phyloP scores from a whole-genome alignment of 139 green algal species.

The Diplosphaera chodatii region DNA sequence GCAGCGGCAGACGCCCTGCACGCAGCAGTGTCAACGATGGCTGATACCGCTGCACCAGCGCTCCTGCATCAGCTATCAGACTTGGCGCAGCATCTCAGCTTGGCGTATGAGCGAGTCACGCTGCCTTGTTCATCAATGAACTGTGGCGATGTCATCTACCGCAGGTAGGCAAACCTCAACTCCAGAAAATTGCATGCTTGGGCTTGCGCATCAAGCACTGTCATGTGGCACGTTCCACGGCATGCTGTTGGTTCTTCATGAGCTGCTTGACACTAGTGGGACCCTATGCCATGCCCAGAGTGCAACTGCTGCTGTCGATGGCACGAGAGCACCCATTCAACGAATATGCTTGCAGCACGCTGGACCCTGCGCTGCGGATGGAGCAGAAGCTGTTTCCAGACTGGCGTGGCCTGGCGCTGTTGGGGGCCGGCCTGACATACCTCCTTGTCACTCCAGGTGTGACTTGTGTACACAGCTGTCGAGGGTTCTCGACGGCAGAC shows the following conservation, averaged over 20 bases:
- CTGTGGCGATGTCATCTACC: constrained; percentile 79
- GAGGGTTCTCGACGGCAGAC: too few relatives aligned
- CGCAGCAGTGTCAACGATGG: not conserved
- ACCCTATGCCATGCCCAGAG: too few relatives aligned
- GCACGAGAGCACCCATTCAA: too few relatives aligned
- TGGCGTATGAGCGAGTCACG: constrained; percentile 72
- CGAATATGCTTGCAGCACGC: constrained; percentile 70
- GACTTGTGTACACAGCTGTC: not conserved
- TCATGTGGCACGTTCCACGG: too few relatives aligned
- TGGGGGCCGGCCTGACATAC: constrained; percentile 47
- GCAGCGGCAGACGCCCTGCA: not conserved
- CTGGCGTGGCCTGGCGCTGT: constrained; percentile 44
- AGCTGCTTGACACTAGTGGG: too few relatives aligned
- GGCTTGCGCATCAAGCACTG: too few relatives aligned
- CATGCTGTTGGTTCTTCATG: too few relatives aligned
- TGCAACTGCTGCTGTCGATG: too few relatives aligned
- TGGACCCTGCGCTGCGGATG: constrained; percentile 75
- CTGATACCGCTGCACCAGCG: too few relatives aligned
- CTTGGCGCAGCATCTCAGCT: constrained; percentile 35
- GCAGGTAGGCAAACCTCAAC: too few relatives aligned
- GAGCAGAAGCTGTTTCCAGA: constrained; percentile 56
- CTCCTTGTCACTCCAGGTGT: constrained; percentile 58
- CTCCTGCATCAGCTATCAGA: not conserved
- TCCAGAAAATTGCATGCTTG: too few relatives aligned
- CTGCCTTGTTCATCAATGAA: constrained; percentile 79